Evolutionary conservation across 352 stramenopile species (phyloP).

Genomic region (Phytophthora pseudosyringae): DNA sequence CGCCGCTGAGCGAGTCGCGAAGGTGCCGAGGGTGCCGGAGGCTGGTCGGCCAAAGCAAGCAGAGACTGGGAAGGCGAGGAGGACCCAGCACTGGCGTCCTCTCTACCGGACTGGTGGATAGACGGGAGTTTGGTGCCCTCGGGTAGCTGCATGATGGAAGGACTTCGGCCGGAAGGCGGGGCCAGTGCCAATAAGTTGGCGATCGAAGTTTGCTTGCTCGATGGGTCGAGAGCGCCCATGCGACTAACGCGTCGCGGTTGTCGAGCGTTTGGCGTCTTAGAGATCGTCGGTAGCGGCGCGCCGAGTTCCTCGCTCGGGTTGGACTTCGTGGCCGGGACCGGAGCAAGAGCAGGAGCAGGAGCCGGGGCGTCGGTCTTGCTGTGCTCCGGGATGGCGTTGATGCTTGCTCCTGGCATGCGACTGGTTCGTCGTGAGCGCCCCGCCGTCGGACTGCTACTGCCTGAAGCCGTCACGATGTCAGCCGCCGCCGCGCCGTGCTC

Average conservation of each 20-base stretch:
- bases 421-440: conserved; percentile 30
- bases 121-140: conserved; percentile 22
- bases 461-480: neutral
- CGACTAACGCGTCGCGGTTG: conserved; percentile 27
- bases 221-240: conserved; percentile 12
- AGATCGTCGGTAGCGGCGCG: neutral
- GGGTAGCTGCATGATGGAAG: conserved; percentile 27
- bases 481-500: conserved; percentile 1
- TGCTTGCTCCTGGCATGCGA: conserved; percentile 18
- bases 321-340: neutral
- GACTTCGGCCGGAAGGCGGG: conserved; percentile 5
- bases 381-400: conserved; percentile 37
- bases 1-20: conserved; percentile 30
- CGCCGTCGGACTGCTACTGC: conserved; percentile 12
- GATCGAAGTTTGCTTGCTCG: conserved; percentile 21
- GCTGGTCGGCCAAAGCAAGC: conserved; percentile 19
- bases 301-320: conserved; percentile 3
- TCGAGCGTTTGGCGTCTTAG: conserved; percentile 28
- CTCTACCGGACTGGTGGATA: conserved; percentile 25
- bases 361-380: conserved; percentile 6
- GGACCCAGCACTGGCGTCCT: neutral
- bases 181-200: conserved; percentile 28
- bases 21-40: conserved; percentile 6
- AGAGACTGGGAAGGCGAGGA: conserved; percentile 7
- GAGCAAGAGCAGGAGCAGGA: neutral